Evolutionary conservation across 2,329 filamentous ascomycete genomes (phyloP).

Genomic region (Chlorencoelia australis): DNA sequence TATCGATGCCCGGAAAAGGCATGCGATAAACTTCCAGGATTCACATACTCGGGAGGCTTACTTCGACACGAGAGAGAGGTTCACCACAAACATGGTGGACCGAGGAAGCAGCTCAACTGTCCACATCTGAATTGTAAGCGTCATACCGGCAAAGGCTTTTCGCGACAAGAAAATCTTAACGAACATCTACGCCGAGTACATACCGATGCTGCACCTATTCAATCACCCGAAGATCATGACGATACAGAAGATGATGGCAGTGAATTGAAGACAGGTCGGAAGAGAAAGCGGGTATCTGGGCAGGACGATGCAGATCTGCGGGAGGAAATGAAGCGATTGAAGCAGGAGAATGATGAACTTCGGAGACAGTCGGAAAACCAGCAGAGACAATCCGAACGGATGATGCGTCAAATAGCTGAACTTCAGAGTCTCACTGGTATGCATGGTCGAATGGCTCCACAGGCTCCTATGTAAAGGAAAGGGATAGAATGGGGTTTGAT

Average conservation of each 20-base stretch:
- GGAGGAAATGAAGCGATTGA: slow-evolving; percentile 56
- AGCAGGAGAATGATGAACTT: slow-evolving; percentile 52
- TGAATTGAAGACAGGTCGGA: slow-evolving; percentile 34
- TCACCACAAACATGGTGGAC: slow-evolving; percentile 59
- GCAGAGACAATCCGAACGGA: slow-evolving; percentile 4
- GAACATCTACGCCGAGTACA: slow-evolving; percentile 92
- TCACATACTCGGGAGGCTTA: slow-evolving; percentile 89
- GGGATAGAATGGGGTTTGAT: too few relatives aligned
- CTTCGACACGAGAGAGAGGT: slow-evolving; percentile 88
- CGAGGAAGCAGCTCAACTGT: slow-evolving; percentile 79
- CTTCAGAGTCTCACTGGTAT: slow-evolving; percentile 4
- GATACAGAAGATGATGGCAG: slow-evolving; percentile 34
- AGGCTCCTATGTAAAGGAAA: slow-evolving; percentile 4
- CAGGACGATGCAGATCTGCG: slow-evolving; percentile 35
- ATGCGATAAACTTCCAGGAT: slow-evolving; percentile 85
- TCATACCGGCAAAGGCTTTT: slow-evolving; percentile 80
- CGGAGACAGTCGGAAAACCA: slow-evolving; percentile 4
- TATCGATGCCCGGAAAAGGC: slow-evolving; percentile 77
- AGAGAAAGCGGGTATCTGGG: slow-evolving; percentile 36
- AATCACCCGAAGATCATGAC: slow-evolving; percentile 27
- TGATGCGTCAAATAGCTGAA: slow-evolving; percentile 9
- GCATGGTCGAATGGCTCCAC: slow-evolving; percentile 6
- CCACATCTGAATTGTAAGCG: slow-evolving; percentile 83
- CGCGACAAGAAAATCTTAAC: slow-evolving; percentile 84
- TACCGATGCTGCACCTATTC: slow-evolving; percentile 37